A percentile compares a stretch with the other conserved stretches of the same genome.
Evolutionary conservation across 768 basidiomycete genomes (phyloP).

Genomic region (Suillus brevipes): DNA sequence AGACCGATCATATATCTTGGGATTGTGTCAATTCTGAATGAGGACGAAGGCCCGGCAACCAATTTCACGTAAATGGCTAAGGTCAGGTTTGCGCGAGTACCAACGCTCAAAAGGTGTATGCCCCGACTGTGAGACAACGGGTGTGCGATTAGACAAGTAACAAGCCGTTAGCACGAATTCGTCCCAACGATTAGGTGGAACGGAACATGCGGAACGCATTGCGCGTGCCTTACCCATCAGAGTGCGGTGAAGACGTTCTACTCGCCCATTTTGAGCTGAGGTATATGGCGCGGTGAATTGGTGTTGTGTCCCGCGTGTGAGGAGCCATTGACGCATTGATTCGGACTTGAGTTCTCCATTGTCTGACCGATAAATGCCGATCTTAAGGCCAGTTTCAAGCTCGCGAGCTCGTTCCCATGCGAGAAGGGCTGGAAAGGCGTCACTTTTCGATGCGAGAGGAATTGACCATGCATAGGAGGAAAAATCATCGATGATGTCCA

Average conservation of each 20-base stretch:
- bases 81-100: conserved; percentile 23
- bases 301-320: conserved; percentile 12
- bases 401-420: conserved; percentile 32
- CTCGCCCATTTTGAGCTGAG: conserved; percentile 38
- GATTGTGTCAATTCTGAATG: conserved; percentile 23
- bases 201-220: conserved; percentile 28
- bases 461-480: conserved; percentile 32
- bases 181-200: conserved; percentile 33
- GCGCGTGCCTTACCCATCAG: conserved; percentile 31
- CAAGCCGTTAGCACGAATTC: conserved; percentile 33
- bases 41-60: conserved; percentile 30
- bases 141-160: conserved; percentile 27
- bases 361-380: conserved; percentile 20
- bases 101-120: conserved; percentile 21
- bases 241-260: conserved; percentile 38
- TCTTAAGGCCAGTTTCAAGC: conserved; percentile 16
- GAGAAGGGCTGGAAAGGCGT: conserved; percentile 23
- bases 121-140: conserved; percentile 20
- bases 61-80: conserved; percentile 30
- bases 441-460: conserved; percentile 24
- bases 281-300: conserved; percentile 35
- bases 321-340: conserved; percentile 14
- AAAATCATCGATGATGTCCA: conserved; percentile 12
- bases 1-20: conserved; percentile 17
- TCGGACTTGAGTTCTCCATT: conserved; percentile 25